Evolutionary conservation across 2,329 filamentous ascomycete species (phyloP).

Genomic region (Aspergillus fijiensis): DNA sequence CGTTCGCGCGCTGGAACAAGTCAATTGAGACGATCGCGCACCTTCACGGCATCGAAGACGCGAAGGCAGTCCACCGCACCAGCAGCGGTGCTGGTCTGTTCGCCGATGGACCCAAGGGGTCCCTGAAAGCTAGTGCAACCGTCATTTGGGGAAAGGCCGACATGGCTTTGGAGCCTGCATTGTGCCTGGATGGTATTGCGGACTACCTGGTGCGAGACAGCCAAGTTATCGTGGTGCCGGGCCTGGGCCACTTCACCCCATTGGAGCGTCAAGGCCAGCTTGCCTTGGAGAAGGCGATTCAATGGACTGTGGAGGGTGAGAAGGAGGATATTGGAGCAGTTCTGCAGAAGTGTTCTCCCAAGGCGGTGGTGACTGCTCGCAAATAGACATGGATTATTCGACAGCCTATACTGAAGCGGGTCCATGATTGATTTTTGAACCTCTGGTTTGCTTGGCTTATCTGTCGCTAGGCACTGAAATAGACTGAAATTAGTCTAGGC

Average conservation of each 20-base stretch:
- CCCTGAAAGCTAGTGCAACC: conserved; percentile 53
- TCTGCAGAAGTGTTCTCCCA: conserved; percentile 34
- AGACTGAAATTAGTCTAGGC: not conserved
- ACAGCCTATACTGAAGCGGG: not conserved
- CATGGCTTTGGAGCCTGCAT: conserved; percentile 49
- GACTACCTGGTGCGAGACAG: conserved; percentile 53
- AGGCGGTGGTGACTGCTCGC: conserved; percentile 31
- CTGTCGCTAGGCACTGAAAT: not conserved
- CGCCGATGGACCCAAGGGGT: conserved; percentile 45
- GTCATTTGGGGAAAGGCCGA: conserved; percentile 56
- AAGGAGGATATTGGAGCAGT: conserved; percentile 34
- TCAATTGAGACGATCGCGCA: conserved; percentile 51
- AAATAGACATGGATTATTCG: conserved; percentile 26
- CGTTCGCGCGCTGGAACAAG: conserved; percentile 51
- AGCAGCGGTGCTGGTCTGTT: conserved; percentile 46
- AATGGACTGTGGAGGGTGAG: conserved; percentile 42
- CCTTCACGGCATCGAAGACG: conserved; percentile 46
- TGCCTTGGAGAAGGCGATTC: conserved; percentile 43
- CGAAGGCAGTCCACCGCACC: conserved; percentile 29
- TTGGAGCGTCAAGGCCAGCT: conserved; percentile 47
- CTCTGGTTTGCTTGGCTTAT: not conserved
- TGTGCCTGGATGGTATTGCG: conserved; percentile 54
- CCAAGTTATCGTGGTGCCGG: conserved; percentile 51
- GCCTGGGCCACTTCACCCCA: conserved; percentile 56
- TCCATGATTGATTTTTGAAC: not conserved